Conservation (phyloP, 169 alveolate genomes). For the Cryptosporidium bovis region DNA sequence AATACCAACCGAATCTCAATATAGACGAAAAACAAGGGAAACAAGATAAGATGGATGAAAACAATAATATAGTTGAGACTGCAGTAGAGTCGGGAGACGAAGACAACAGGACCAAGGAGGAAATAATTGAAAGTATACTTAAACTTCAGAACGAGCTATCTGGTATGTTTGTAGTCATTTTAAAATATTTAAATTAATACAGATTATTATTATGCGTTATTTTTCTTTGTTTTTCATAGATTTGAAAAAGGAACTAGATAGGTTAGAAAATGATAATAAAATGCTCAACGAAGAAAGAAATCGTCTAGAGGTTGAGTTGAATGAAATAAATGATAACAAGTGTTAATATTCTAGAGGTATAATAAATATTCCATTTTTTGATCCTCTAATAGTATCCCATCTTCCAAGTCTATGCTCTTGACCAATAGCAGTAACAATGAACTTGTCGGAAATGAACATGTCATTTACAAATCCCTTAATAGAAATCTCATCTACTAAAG, state of each 20-base stretch:
- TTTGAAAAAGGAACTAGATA: slow-evolving; percentile 32
- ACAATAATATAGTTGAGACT: not conserved
- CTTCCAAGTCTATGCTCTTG: slow-evolving; percentile 73
- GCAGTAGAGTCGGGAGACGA: not conserved
- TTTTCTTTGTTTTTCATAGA: not conserved
- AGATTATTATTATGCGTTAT: not conserved
- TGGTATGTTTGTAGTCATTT: slow-evolving; percentile 3
- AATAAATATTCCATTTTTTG: slow-evolving; percentile 57
- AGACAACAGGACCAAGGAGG: slow-evolving; percentile 11
- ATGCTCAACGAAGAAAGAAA: not conserved
- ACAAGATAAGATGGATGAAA: not conserved
- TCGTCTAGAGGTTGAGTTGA: not conserved
- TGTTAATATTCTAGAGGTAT: slow-evolving; percentile 3
- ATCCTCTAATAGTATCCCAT: slow-evolving; percentile 43
- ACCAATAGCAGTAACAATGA: slow-evolving; percentile 69
- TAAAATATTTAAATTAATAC: not conserved
- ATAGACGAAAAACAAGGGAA: no score
- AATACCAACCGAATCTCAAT: no score
- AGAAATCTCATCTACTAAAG: not conserved
- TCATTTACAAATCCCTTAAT: slow-evolving; percentile 57
- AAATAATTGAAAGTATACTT: slow-evolving; percentile 23
- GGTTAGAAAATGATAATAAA: slow-evolving; percentile 20
- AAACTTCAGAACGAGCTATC: slow-evolving; percentile 23
- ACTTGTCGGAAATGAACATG: slow-evolving; percentile 33
- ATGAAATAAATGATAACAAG: not conserved